Base-by-base conservation (phyloP, 257 asterid genomes). In the Ilex asprella region DNA sequence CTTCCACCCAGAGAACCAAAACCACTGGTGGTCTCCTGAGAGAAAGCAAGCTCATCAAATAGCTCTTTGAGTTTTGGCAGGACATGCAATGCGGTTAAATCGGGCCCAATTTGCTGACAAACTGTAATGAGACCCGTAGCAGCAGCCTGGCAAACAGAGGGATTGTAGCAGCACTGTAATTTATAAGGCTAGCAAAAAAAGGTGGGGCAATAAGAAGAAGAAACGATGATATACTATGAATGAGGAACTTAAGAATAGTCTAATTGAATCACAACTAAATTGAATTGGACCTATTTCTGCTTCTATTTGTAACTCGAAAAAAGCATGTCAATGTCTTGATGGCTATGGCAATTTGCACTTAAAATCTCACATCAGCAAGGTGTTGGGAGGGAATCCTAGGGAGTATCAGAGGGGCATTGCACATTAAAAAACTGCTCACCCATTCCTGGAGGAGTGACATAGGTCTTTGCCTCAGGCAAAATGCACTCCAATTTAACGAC, bases 61-160 rank as follows among this genome's bases (percentile, higher is more conserved):
- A 92, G 73, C 70, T 76, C 87, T 75, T 81, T 83, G 44, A 92
- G 87, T 71, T 80, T 86, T 67, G 99, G 99, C 68, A 92, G 85
- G 81, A 92, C 86, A 72, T 79, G 88, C 72, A 69, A 49, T 62
- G 82, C 84, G 56, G 97, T 86, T 78, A 80, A 79, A 66, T 85
- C 95, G 47, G 96, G 84, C 62, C 99, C 99, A 72, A 92, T 85
- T 77, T 78, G 91, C 84, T 77, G 90, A 79, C 94, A 92, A 69
- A 86, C 83, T 70, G 80, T 82, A 71, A 89, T 58, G 65, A 92
- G 87, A 78, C 88, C 79, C 72, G 76, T 85, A 61, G 95, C 91
- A 68, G 93, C 84, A 62, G 73, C 79, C 99, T 92, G 82, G 76
- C 61, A 81, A 67, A 75, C 57, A 15, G 69, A 67, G 59, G 62